Percentiles rank a stretch among this genome's conserved stretches.
These are phyloP conservation scores for Diaporthe citriasiana DNA, from an alignment of 2,329 filamentous ascomycete species.

Conservation along the genomic window DNA sequence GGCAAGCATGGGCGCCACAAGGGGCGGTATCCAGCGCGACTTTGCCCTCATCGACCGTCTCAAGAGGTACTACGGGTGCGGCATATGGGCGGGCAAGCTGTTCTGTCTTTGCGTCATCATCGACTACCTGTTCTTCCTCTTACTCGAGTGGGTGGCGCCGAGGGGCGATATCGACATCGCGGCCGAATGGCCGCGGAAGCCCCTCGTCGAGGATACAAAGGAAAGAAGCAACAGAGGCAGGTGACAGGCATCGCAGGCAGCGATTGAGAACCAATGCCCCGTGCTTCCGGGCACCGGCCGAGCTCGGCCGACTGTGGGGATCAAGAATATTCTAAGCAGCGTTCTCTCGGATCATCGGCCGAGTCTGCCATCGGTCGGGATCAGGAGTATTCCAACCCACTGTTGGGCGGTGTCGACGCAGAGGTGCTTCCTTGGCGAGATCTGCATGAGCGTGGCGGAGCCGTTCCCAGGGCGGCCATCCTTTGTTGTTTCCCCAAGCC, in stretches of 20 bases:
- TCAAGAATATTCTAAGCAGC: background rate
- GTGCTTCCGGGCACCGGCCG: background rate
- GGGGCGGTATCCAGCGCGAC: slow-evolving; percentile 78
- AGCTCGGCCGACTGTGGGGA: slow-evolving; percentile 5
- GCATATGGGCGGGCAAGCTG: slow-evolving; percentile 97
- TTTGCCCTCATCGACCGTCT: slow-evolving; percentile 95
- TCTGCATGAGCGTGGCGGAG: slow-evolving; percentile 24
- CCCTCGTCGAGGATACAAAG: slow-evolving; percentile 36
- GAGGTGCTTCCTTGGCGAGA: background rate
- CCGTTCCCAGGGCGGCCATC: background rate
- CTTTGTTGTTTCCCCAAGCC: slow-evolving; percentile 1
- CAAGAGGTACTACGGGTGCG: slow-evolving; percentile 97
- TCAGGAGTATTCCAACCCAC: background rate
- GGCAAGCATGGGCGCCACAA: slow-evolving; percentile 76
- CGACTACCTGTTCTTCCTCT: slow-evolving; percentile 91
- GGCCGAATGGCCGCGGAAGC: slow-evolving; percentile 90
- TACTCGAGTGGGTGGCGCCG: slow-evolving; percentile 90
- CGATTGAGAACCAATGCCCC: background rate
- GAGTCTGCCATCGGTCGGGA: background rate
- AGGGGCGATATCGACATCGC: slow-evolving; percentile 89
- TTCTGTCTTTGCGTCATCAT: slow-evolving; percentile 96
- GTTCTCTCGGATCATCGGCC: slow-evolving; percentile 1
- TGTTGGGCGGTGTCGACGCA: background rate
- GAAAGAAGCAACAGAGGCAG: slow-evolving; percentile 38
- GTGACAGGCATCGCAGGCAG: slow-evolving; percentile 3